phyloP scores from a whole-genome alignment of 2,329 filamentous ascomycete genomes.

The Xylariaceae sp. region DNA sequence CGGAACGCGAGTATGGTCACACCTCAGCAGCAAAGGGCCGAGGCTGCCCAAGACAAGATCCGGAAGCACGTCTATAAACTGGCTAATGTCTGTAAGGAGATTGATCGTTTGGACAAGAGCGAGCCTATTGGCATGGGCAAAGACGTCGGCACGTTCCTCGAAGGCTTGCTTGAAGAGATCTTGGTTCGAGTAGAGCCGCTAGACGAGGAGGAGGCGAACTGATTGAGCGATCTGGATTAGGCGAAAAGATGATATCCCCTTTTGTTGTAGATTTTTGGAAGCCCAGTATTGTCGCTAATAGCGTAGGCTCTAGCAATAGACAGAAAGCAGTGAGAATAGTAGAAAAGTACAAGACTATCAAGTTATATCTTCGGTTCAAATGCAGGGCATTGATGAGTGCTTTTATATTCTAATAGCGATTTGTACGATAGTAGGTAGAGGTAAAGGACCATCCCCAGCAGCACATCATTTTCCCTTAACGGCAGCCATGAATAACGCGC shows the following conservation, averaged over 20 bases:
- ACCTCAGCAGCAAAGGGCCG: slow-evolving; percentile 63
- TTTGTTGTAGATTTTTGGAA: no score
- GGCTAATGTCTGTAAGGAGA: slow-evolving; percentile 78
- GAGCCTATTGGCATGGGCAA: slow-evolving; percentile 92
- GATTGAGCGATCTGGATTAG: slow-evolving; percentile 1
- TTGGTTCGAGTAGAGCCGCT: slow-evolving; percentile 85
- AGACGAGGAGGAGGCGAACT: slow-evolving; percentile 58
- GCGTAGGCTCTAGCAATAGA: no score
- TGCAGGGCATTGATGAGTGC: no score
- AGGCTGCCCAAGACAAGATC: slow-evolving; percentile 76
- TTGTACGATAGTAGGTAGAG: no score
- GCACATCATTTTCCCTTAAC: no score
- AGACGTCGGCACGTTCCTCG: slow-evolving; percentile 82
- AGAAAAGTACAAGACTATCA: no score
- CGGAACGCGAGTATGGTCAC: slow-evolving; percentile 45
- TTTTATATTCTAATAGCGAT: no score
- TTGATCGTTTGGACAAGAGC: slow-evolving; percentile 81
- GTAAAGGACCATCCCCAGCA: no score
- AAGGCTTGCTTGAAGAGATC: slow-evolving; percentile 91
- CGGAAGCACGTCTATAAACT: slow-evolving; percentile 78
- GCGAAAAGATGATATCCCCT: slow-evolving; percentile 1
- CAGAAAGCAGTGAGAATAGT: no score
- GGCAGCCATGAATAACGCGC: no score
- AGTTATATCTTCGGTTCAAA: no score
- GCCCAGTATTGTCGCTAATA: no score